Base-by-base conservation (phyloP, 1,284 basidiomycete species). In the Schizopora paradoxa region DNA sequence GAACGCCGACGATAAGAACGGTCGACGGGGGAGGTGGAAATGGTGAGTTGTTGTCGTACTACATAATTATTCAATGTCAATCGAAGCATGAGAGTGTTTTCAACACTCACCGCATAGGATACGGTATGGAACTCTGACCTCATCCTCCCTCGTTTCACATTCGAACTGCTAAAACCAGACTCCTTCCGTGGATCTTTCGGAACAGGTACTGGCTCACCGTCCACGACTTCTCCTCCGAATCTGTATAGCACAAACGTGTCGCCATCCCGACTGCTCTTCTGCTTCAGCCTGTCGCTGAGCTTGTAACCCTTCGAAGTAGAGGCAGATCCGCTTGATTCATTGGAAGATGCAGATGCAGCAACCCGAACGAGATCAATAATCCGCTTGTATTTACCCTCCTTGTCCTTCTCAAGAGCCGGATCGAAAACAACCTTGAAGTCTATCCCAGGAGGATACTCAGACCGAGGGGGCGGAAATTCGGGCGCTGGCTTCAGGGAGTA, bases 21-120 rank as follows among this genome's bases (percentile, higher is more conserved):
- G 81, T 76, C 0, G 80, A 77, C 0, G 86, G 81, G 0, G 90
- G 91, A n/a, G 84, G 76, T 0, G 82, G 75, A 1, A 85, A 86
- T 2, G 71, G 72, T 1, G 90, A 91, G 58, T 89, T 70, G 22
- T 68, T 64, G 62, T 96, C 92, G 68, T 85, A 83, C 86, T 92
- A 62, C 22, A 28, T 2, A 32, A 18, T 34, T n/a, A 43, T 27
- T 23, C 18, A 32, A 43, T 19, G 47, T 56, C 49, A 55, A 51
- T 54, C 46, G 47, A 13, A 13, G 2, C 35, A 34, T 10, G 26
- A 16, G 16, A 44, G 32, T 36, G 37, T 38, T 4, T 7, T 37
- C 3, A 18, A 28, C 37, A 72, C 79, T 55, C 58, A 84, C 84
- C 75, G 85, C 81, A 49, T 82, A 87, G 50, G 69, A 69, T 39